A percentile compares a stretch with the other conserved stretches of the same genome.
These are phyloP conservation scores for Verticillium klebahnii DNA, from an alignment of 2,329 filamentous ascomycete species.

Conservation along the genomic window DNA sequence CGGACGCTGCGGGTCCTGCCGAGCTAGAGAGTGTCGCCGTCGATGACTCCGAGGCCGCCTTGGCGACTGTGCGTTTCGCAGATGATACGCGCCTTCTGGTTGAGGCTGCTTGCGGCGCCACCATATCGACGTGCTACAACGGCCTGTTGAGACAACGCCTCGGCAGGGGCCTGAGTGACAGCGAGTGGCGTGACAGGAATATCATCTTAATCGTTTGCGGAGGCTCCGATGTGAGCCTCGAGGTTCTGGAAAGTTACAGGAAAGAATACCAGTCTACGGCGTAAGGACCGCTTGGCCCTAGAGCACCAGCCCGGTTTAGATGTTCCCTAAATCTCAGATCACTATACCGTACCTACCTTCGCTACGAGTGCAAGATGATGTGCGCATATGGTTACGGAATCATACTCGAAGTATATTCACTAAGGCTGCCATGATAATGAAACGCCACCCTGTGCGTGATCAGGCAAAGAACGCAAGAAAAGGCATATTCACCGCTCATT, in stretches of 20 bases:
- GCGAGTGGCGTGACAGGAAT: conserved; percentile 60
- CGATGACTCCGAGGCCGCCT: conserved; percentile 72
- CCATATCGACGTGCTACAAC: conserved; percentile 64
- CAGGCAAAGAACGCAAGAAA: background rate
- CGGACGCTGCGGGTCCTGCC: background rate
- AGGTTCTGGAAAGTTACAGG: conserved; percentile 55
- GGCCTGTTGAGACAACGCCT: conserved; percentile 57
- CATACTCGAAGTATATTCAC: background rate
- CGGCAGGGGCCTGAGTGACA: conserved; percentile 44
- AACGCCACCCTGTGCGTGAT: background rate
- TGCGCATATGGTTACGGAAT: background rate
- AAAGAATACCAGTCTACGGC: conserved; percentile 29
- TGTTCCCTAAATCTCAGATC: too few species aligned
- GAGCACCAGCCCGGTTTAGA: too few species aligned
- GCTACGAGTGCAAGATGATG: too few species aligned
- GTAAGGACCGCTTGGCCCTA: background rate
- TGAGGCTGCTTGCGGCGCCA: conserved; percentile 81
- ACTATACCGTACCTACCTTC: too few species aligned
- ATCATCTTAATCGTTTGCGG: conserved; percentile 86
- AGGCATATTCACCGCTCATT: background rate
- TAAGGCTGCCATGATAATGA: background rate
- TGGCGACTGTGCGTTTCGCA: conserved; percentile 70
- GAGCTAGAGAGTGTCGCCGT: conserved; percentile 56
- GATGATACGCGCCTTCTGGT: conserved; percentile 80
- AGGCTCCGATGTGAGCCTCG: conserved; percentile 61